phyloP scores from a whole-genome alignment of 2,329 filamentous ascomycete species.

The Claviceps spartinae region DNA sequence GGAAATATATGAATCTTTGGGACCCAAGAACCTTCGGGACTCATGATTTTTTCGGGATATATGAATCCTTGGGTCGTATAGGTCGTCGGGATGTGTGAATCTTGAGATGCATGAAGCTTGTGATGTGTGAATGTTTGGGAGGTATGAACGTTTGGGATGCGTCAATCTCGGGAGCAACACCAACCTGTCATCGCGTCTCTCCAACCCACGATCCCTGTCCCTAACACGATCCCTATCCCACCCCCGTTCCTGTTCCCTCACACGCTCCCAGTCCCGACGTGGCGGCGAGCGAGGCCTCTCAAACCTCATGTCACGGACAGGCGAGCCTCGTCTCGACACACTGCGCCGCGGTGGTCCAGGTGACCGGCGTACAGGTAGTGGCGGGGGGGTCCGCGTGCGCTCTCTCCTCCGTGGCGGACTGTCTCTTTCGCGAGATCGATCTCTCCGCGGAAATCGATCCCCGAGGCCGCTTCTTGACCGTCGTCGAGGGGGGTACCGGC shows the following conservation, averaged over 20 bases:
- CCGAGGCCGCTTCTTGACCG: constrained; percentile 26
- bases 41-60: neutral
- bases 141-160: too few species aligned
- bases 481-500: constrained; percentile 27
- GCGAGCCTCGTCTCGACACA: constrained; percentile 22
- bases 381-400: constrained; percentile 21
- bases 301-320: constrained; percentile 21
- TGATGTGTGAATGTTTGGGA: too few species aligned
- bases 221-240: constrained; percentile 18
- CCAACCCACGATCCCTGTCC: constrained; percentile 21
- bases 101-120: too few species aligned
- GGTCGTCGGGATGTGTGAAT: neutral
- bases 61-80: neutral
- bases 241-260: constrained; percentile 19
- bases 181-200: constrained; percentile 29
- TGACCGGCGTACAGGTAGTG: constrained; percentile 18
- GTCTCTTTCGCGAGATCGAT: constrained; percentile 27
- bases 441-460: constrained; percentile 26
- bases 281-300: constrained; percentile 27
- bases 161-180: neutral
- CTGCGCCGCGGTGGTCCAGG: constrained; percentile 24
- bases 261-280: constrained; percentile 22
- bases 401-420: constrained; percentile 24
- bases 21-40: too few species aligned
- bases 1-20: neutral